Evolutionary conservation across 1,284 basidiomycete genomes (phyloP).

Genomic region (Ustilago shanxiensis): DNA sequence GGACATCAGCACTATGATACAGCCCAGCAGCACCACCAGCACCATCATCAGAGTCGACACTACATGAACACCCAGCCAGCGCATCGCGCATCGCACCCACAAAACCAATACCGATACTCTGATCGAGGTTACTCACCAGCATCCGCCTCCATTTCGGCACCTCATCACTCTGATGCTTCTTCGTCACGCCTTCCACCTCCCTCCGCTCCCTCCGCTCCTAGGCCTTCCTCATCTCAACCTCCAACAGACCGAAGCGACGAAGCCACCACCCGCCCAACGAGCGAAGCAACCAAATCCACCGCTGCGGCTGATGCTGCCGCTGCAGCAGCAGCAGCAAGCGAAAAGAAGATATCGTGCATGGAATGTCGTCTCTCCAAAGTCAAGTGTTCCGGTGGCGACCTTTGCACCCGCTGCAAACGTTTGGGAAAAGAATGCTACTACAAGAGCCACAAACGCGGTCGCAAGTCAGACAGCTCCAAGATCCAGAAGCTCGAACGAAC

Average conservation of each 20-base stretch:
- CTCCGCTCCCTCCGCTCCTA: conserved; percentile 9
- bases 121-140: conserved; percentile 31
- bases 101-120: conserved; percentile 31
- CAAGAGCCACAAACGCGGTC: conserved; percentile 53
- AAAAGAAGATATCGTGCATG: conserved; percentile 58
- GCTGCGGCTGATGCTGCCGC: conserved; percentile 7
- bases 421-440: conserved; percentile 47
- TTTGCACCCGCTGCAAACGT: conserved; percentile 48
- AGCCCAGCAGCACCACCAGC: conserved; percentile 15
- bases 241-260: conserved; percentile 13
- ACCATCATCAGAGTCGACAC: conserved; percentile 21
- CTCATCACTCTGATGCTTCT: conserved; percentile 9
- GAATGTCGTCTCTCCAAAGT: conserved; percentile 53
- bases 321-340: conserved; percentile 16
- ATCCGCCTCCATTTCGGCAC: conserved; percentile 15
- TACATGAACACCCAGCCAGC: conserved; percentile 11
- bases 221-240: conserved; percentile 4
- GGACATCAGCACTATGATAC: conserved; percentile 15
- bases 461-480: conserved; percentile 57
- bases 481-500: conserved; percentile 52
- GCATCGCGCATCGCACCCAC: conserved; percentile 22
- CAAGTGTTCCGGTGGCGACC: conserved; percentile 50
- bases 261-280: neutral
- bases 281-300: neutral
- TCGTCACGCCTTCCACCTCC: conserved; percentile 10